Conservation (phyloP, 768 basidiomycete species). For the Hericium erinaceus region DNA sequence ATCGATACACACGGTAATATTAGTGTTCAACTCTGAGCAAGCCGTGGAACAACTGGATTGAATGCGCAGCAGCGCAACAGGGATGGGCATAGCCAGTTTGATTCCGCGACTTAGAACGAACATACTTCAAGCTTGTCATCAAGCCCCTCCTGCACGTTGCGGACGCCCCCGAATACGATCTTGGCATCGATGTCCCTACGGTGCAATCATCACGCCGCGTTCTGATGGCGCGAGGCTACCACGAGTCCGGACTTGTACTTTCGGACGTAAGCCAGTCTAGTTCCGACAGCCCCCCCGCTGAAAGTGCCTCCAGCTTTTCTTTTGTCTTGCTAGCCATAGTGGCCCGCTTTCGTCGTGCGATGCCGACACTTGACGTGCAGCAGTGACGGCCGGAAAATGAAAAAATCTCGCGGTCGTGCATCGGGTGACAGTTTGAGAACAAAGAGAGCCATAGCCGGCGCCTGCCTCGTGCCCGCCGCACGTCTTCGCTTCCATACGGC, state of each 20-base stretch:
- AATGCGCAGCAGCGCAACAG: too few relatives aligned
- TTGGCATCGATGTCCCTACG: too few relatives aligned
- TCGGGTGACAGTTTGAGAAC: not conserved
- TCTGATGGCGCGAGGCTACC: not conserved
- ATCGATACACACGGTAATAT: too few relatives aligned
- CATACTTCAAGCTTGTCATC: too few relatives aligned
- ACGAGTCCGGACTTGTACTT: not conserved
- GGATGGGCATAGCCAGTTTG: too few relatives aligned
- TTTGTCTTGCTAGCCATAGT: not conserved
- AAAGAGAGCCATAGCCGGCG: not conserved
- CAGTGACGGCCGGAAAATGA: not conserved
- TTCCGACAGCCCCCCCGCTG: not conserved
- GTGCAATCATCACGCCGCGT: not conserved
- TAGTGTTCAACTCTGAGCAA: too few relatives aligned
- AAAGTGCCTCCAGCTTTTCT: not conserved
- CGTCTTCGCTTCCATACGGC: not conserved
- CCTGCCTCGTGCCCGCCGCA: slow-evolving; percentile 17
- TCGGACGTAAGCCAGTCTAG: not conserved
- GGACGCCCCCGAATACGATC: too few relatives aligned
- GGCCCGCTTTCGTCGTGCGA: too few relatives aligned
- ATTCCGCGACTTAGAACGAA: too few relatives aligned
- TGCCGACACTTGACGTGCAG: too few relatives aligned
- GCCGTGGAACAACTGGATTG: too few relatives aligned
- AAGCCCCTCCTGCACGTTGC: too few relatives aligned
- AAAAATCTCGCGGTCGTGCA: not conserved